Conservation (phyloP, 164 flowering plant species). For the Vitis rotundifolia region DNA sequence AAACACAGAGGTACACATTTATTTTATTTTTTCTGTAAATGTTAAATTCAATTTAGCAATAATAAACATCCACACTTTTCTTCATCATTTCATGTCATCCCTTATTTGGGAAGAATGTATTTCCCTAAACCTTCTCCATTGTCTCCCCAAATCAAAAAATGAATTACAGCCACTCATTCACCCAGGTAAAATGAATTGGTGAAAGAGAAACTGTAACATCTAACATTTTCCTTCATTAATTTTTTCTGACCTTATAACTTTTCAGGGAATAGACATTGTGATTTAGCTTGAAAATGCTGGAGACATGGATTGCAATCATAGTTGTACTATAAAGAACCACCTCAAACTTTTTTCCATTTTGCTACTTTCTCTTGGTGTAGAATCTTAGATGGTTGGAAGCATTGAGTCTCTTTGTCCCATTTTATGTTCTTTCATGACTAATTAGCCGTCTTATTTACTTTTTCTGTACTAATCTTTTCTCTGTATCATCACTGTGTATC, state of each 20-base stretch:
- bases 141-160: not conserved
- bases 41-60: not conserved
- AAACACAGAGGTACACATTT: conserved; percentile 70
- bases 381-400: too few relatives aligned
- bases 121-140: not conserved
- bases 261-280: not conserved
- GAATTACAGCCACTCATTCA: not conserved
- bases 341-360: too few relatives aligned
- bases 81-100: not conserved
- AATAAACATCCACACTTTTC: not conserved
- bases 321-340: too few relatives aligned
- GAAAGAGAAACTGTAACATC: not conserved
- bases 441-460: not conserved
- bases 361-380: too few relatives aligned
- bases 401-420: not conserved
- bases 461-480: not conserved
- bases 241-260: not conserved
- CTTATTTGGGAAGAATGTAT: not conserved
- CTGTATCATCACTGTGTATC: conserved; percentile 7
- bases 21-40: not conserved
- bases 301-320: too few relatives aligned
- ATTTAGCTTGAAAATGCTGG: not conserved
- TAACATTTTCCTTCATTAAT: not conserved
- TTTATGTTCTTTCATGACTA: not conserved
- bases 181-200: not conserved